phyloP scores from a whole-genome alignment of 257 asterid genomes.

The Solanum clarkiae region DNA sequence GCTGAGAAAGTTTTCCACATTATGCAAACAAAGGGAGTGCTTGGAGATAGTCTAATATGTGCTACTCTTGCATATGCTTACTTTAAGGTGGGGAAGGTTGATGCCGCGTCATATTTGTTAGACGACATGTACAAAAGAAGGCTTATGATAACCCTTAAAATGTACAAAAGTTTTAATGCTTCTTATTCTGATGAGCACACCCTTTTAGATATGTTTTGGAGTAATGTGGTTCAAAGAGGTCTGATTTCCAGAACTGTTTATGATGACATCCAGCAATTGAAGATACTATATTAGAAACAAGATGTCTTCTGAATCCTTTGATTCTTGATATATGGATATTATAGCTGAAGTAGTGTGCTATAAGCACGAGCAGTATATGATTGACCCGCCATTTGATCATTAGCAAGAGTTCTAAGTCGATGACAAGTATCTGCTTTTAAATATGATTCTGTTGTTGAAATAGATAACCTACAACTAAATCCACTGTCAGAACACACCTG shows the following conservation, averaged over 20 bases:
- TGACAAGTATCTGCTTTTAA: too few relatives aligned
- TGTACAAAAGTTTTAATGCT: constrained; percentile 43
- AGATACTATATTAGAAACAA: neutral
- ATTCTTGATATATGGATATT: neutral
- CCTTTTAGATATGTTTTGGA: constrained; percentile 49
- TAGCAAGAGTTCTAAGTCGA: too few relatives aligned
- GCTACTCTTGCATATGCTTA: constrained; percentile 58
- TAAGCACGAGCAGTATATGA: neutral
- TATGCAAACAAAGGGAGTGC: constrained; percentile 56
- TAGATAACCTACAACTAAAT: too few relatives aligned
- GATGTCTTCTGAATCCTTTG: neutral
- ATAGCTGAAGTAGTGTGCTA: neutral
- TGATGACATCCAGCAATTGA: constrained; percentile 24
- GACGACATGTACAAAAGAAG: constrained; percentile 76
- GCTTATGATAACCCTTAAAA: constrained; percentile 47
- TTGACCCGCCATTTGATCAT: too few relatives aligned
- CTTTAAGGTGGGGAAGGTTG: constrained; percentile 36
- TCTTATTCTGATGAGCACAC: constrained; percentile 27
- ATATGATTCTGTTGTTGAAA: too few relatives aligned
- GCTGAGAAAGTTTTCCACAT: constrained; percentile 40
- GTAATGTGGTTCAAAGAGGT: constrained; percentile 34
- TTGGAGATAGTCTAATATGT: constrained; percentile 52
- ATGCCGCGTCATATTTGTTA: constrained; percentile 29
- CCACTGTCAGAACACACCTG: too few relatives aligned
- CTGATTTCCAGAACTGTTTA: constrained; percentile 47